Evolutionary conservation across 2,329 filamentous ascomycete species (phyloP), one percentile per base, ranked within the genome.

Genomic region (Fusarium setosum): DNA sequence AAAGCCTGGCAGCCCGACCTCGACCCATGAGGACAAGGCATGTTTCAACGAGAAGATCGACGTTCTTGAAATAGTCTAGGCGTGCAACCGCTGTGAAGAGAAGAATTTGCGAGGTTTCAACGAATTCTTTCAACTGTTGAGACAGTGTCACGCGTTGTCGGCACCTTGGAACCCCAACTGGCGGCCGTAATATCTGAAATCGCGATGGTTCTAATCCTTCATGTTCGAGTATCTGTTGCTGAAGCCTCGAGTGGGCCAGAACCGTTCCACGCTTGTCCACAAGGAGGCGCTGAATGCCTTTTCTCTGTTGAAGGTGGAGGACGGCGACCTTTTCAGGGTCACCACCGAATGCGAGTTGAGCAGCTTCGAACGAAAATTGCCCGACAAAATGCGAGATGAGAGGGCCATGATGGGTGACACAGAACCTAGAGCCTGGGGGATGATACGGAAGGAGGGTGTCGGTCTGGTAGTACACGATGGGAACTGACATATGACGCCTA

Each of bases 151-250:
- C 45, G 31, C 32, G 31, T 49, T 37, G 7, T 26, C 15, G 45
- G 32, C 45, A 49, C 31, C 31, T 49, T 9, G 45, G 45, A 13
- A 49, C 26, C 20, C 45, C 45, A 18, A 49, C 32, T 49, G 45
- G 45, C 37, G 45, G 45, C 21, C 45, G 45, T 49, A 49, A 49
- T 23, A 13, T 13, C n/a, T 49, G 45, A 13, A 49, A 49, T 13
- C 45, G 45, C 6, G 20, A 49, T 11, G 45, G 17, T 2, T 49
- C 45, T 49, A 49, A 10, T 11, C 45, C 45, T 49, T 49, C 45
- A 26, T 49, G 45, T 18, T 49, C 45, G 31, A 49, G 45, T 37
- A 49, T 49, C 31, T 49, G 45, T 37, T 49, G 45, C 32, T 49
- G 45, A 37, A 49, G 32, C 7, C 17, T 49, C 31, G 45, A 49